Base-by-base conservation (phyloP, 2,329 filamentous ascomycete species). In the Claviceps fusiformis region DNA sequence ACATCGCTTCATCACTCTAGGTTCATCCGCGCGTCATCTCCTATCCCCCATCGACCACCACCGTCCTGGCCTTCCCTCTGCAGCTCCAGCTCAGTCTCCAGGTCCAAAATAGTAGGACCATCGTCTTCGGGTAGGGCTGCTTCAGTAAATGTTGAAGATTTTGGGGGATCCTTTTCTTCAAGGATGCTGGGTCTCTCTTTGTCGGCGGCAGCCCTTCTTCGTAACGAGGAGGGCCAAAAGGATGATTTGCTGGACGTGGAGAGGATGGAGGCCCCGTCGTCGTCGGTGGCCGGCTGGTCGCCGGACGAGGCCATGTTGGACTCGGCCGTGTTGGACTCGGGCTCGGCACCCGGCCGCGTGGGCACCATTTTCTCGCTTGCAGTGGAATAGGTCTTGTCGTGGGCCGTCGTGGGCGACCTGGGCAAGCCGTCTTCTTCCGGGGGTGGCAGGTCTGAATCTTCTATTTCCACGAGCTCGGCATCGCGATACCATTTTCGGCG, bases 401-500 rank as follows among this genome's bases (percentile, higher is more conserved):
- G 61, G 6, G 24, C 17, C 5, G 49, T 44, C 43, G 31, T 44
- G 49, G 62, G 57, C 13, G 64, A 57, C 17, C 65, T 64, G 24
- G 60, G 50, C 10, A 58, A 44, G 8, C 56, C 58, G n/a, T 66
- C 68, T 51, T 73, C 70, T 35, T 73, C 66, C 58, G 75, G 73
- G 52, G 73, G 61, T 19, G 58, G 49, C 13, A 57, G 50, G 5
- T 67, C 57, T 2, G 58, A 41, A 64, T 66, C 66, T 24, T 73
- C 70, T 10, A 85, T 73, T 65, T 98, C 93, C 39, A 96, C 89
- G 3, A 98, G 80, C 71, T 98, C 93, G 10, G 93, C 93, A 66
- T 97, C 93, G 44, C 93, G 87, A 65, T 89, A 93, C 93, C 93
- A 98, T 71, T 97, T 96, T 59, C 93, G 76, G 27, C 93, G 82